Base-by-base conservation (phyloP, 768 basidiomycete genomes). In the Trametes gibbosa region DNA sequence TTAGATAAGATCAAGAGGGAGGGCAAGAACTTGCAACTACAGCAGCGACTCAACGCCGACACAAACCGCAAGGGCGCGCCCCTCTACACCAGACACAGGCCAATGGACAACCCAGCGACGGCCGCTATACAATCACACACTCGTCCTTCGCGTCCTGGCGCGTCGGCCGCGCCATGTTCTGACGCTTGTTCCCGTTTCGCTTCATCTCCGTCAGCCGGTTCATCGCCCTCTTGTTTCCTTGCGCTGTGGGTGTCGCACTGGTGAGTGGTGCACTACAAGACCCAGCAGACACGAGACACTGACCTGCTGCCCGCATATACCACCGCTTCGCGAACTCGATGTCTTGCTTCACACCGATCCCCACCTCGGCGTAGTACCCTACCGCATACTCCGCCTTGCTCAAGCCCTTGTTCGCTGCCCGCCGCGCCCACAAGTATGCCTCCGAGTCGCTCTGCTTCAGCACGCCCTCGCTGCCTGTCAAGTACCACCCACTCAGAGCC, bases 271-370 rank as follows among this genome's bases (percentile, higher is more conserved):
- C 5, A 32, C 10, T 4, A 32, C 10, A 32, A 4, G 29, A 32
- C 29, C 10, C 29, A 5, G 29, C 4, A 10, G 5, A 32, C 10
- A 10, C 29, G 29, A 32, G 7, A 29, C 42, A 59, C 89, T 49
- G 68, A 98, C 96, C 95, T 66, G 97, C 97, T 35, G 97, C 95
- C 42, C 97, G 85, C 93, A 98, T 97, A 73, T 99, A 99, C 95
- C 96, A 98, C 65, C 90, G 83, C 75, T 96, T 98, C 19, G 97
- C 95, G 72, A 95, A 88, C 60, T 98, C 96, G 46, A 94, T 74
- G 68, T 99, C 96, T 68, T 92, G 90, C 77, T 96, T 96, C 71
- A 96, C 89, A 32, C 97, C 97, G 65, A 99, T 99, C 2, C 95
- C 97, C 12, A 95, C 89, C 73, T 98, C 97, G 0, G 94, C 92